A percentile compares a stretch with the other conserved stretches of the same genome.
phyloP scores from a whole-genome alignment of 179 eudicot genomes.

The Heliamphora pulchella region DNA sequence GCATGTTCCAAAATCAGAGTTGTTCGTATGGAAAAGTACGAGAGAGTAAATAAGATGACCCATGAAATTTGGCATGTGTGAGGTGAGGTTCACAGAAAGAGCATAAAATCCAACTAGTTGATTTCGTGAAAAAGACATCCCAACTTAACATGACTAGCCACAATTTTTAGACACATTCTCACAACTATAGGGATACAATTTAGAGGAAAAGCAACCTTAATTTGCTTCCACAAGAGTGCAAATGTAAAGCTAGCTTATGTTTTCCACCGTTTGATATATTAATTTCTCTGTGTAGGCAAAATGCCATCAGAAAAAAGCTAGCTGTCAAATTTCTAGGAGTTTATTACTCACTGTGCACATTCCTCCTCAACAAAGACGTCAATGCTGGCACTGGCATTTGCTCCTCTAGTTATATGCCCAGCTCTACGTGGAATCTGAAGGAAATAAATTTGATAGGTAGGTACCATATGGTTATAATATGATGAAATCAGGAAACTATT shows the following conservation, averaged over 20 bases:
- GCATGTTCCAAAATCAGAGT: too few relatives aligned
- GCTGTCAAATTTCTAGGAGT: not conserved
- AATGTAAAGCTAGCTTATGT: not conserved
- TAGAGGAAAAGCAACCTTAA: not conserved
- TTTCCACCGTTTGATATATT: not conserved
- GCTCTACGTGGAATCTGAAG: conserved; percentile 61
- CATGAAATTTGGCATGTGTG: conserved; percentile 8
- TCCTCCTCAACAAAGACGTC: conserved; percentile 87
- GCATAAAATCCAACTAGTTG: not conserved
- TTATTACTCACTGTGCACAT: conserved; percentile 51
- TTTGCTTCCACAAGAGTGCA: not conserved
- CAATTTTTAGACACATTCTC: not conserved
- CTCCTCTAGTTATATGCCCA: conserved; percentile 38
- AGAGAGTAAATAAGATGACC: not conserved
- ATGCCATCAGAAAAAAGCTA: not conserved
- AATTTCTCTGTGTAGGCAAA: not conserved
- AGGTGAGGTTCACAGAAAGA: not conserved
- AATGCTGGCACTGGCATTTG: conserved; percentile 41
- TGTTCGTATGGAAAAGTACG: too few relatives aligned
- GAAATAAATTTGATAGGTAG: not conserved
- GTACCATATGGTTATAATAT: not conserved
- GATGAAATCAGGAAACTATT: not conserved
- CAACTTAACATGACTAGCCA: too few relatives aligned
- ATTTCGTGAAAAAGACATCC: not conserved
- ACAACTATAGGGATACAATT: not conserved